phyloP scores from a whole-genome alignment of 306 rosid species.

The Gillenia trifoliata region DNA sequence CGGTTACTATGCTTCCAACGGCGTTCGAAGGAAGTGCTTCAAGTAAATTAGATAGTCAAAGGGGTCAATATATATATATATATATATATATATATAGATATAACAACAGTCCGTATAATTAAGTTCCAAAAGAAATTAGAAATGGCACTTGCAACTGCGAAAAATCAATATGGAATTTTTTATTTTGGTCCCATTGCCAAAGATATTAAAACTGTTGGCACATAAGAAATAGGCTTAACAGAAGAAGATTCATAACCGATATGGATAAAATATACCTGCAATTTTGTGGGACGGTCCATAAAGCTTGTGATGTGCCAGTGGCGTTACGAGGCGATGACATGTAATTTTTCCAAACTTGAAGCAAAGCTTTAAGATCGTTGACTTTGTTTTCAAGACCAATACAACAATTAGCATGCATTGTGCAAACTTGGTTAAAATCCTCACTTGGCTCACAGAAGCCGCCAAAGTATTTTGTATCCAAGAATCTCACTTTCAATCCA shows the following conservation, averaged over 20 bases:
- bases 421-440: slow-evolving; percentile 42
- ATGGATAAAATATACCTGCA: slow-evolving; percentile 53
- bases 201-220: no score
- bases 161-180: no score
- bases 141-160: no score
- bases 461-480: slow-evolving; percentile 57
- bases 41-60: background rate
- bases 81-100: no score
- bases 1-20: background rate
- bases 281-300: slow-evolving; percentile 58
- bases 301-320: slow-evolving; percentile 8
- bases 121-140: no score
- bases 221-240: background rate
- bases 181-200: no score
- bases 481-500: slow-evolving; percentile 51
- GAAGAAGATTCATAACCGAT: background rate
- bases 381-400: slow-evolving; percentile 64
- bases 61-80: background rate
- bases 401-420: slow-evolving; percentile 95
- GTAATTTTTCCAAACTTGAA: slow-evolving; percentile 66
- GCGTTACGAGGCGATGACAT: slow-evolving; percentile 14
- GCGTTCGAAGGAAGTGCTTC: background rate
- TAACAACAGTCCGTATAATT: no score
- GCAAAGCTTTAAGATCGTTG: slow-evolving; percentile 62
- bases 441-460: slow-evolving; percentile 63